Evolutionary conservation across 768 basidiomycete species (phyloP).

Genomic region (Rhizopogon vesiculosus): DNA sequence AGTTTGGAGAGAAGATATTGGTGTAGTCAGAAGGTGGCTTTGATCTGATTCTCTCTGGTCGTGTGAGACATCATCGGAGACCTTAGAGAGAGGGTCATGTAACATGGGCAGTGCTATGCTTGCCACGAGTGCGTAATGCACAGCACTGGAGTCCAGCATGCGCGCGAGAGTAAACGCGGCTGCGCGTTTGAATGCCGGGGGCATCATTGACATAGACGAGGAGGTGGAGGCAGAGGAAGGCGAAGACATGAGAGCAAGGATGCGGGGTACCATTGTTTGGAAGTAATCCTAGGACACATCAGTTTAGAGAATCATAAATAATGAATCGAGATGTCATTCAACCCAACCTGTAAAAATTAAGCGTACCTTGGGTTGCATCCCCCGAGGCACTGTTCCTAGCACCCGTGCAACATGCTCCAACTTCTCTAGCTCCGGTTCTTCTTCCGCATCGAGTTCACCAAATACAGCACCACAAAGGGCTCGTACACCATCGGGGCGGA

Average conservation of each 20-base stretch:
- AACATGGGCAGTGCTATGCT: constrained; percentile 41
- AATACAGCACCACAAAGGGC: constrained; percentile 70
- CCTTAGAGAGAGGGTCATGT: constrained; percentile 45
- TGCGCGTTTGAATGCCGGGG: constrained; percentile 47
- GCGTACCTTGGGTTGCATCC: constrained; percentile 50
- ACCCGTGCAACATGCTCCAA: constrained; percentile 68
- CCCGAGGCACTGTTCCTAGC: constrained; percentile 57
- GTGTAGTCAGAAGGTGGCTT: constrained; percentile 1
- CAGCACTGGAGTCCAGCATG: constrained; percentile 41
- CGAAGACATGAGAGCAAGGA: constrained; percentile 44
- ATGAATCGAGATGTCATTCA: not conserved
- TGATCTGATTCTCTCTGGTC: not conserved
- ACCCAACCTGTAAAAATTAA: not conserved
- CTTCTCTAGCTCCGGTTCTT: constrained; percentile 59
- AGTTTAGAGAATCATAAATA: not conserved
- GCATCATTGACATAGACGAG: constrained; percentile 11
- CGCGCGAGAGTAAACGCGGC: constrained; percentile 68
- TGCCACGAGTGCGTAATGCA: constrained; percentile 12
- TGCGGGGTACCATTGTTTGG: constrained; percentile 44
- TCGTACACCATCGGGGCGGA: constrained; percentile 64
- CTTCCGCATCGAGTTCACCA: constrained; percentile 49
- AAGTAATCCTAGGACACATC: constrained; percentile 56
- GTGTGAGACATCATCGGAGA: not conserved
- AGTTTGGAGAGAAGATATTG: constrained; percentile 41
- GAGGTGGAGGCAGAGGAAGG: not conserved